Conservation (phyloP, 139 green algal genomes). For the Auxenochlorella protothecoides region DNA sequence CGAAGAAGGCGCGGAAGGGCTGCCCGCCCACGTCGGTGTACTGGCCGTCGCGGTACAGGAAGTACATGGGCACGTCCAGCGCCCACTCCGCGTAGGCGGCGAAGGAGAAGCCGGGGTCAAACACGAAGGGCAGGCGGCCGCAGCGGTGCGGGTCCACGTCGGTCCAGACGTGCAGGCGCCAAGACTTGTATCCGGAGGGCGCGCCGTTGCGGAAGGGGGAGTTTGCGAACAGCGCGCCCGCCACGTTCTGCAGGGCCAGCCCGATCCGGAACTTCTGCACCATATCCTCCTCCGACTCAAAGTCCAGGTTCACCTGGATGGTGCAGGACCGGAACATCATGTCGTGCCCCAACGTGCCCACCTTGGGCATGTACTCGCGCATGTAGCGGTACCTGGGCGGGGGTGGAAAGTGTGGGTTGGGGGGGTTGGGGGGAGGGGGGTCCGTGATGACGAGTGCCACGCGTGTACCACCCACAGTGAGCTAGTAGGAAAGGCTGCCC, state of each 20-base stretch:
- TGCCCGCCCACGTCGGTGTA: constrained; percentile 75
- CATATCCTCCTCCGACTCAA: constrained; percentile 92
- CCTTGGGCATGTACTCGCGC: constrained; percentile 83
- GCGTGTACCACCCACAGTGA: no score
- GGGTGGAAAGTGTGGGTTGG: not conserved
- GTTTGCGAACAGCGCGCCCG: constrained; percentile 95
- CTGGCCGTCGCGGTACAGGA: constrained; percentile 86
- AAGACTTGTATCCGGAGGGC: constrained; percentile 60
- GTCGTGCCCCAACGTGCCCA: constrained; percentile 81
- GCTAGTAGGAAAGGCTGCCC: no score
- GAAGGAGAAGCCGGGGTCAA: constrained; percentile 84
- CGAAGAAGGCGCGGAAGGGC: constrained; percentile 86
- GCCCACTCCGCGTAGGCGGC: constrained; percentile 90
- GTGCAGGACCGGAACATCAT: constrained; percentile 99
- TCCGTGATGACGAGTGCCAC: not conserved
- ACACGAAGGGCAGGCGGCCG: constrained; percentile 92
- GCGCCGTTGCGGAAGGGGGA: constrained; percentile 92
- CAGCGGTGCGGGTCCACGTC: constrained; percentile 77
- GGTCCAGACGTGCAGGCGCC: constrained; percentile 79
- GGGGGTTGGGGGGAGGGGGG: not conserved
- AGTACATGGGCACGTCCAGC: constrained; percentile 98
- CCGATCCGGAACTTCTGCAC: constrained; percentile 91
- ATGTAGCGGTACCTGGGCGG: constrained; percentile 54
- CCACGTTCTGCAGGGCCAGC: constrained; percentile 93
- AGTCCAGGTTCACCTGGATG: constrained; percentile 98